Evolutionary conservation across 345 rosid genomes (phyloP), one percentile per base, ranked within the genome.

Genomic region (Raphanus raphanistrum): DNA sequence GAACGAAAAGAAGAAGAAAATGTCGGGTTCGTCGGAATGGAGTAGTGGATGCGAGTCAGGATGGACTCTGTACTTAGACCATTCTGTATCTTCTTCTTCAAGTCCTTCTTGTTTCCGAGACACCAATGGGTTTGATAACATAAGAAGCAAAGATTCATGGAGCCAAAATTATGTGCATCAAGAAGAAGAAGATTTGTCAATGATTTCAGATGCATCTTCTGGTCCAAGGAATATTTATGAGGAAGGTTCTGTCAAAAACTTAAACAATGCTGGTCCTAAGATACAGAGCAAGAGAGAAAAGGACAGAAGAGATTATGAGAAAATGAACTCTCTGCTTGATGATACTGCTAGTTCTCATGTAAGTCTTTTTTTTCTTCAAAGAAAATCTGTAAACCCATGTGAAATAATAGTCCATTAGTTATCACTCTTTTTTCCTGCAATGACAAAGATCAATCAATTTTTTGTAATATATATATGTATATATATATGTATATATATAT

Each of bases 171-270:
- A 58, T 65, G 15, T 63, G 27, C 57, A 82, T 31, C 76, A 61
- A 33, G 76, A 68, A 17, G 68, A 64, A 57, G 97, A 92, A 5
- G 97, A 88, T 64, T 83, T 89, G 79, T 94, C 98, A 1, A 92
- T 94, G 98, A 86, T 92, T 33, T 94, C 98, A 13, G 98, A 94
- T 83, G 98, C 98, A 64, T 94, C 98, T 73, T 94, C 98, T n/a
- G 98, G 98, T 16, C 97, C 98, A 67, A 93, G 93, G 26, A 89
- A 85, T 78, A 64, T 90, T 28, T 68, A 45, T 25, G 88, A 89
- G 66, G 90, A 88, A 66, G 83, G 61, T 13, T 70, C 57, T 27
- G 66, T 63, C 61, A 79, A 79, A 57, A 73, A 16, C 26, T 29
- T 50, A 26, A 58, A 64, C 52, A 41, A 28, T 50, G 70, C 63